Base-by-base conservation (phyloP, 2,329 filamentous ascomycete species). In the Chaetothyriales sp. region DNA sequence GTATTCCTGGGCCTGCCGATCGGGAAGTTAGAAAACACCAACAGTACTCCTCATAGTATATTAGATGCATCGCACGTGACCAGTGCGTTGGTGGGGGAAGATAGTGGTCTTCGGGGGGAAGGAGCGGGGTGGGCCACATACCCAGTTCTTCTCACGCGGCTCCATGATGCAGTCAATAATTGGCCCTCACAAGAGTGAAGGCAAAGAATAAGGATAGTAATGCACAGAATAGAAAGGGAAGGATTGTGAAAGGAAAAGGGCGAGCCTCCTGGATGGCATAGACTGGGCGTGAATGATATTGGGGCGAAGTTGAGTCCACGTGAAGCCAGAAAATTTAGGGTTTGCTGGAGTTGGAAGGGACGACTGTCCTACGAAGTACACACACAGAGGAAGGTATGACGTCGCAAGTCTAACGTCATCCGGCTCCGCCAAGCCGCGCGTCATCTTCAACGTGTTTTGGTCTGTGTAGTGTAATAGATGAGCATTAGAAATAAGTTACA, bases 1-100 rank as follows among this genome's bases (percentile, higher is more conserved):
- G 61, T 83, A 80, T 60, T 78, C 75, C 49, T 74, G 70, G 44
- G 81, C 80, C 82, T 86, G 61, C 3, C 49, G 44, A 45, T 47
- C 45, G 46, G 48, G 39, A n/a, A 43, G 47, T 50, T 46, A 56
- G 43, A 20, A 20, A 25, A 12, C 9, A 26, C 19, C 15, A 12
- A 32, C n/a, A 22, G 44, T 18, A 47, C n/a, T n/a, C n/a, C n/a
- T n/a, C n/a, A n/a, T n/a, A n/a, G n/a, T n/a, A n/a, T n/a, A n/a
- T n/a, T 47, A 39, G 15, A 43, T 36, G 44, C 36, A 8, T 43
- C 25, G n/a, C 19, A 39, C 25, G 51, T 25, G 44, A 44, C 36
- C 10, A 20, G 12, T 8, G n/a, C 5, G 32, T 25, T 6, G 6
- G 22, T 6, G 22, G 22, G 3, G n/a, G n/a, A n/a, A n/a, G n/a